Evolutionary conservation across 1,139 yeast species (phyloP).

Genomic region (Yamadazyma dushanensis): DNA sequence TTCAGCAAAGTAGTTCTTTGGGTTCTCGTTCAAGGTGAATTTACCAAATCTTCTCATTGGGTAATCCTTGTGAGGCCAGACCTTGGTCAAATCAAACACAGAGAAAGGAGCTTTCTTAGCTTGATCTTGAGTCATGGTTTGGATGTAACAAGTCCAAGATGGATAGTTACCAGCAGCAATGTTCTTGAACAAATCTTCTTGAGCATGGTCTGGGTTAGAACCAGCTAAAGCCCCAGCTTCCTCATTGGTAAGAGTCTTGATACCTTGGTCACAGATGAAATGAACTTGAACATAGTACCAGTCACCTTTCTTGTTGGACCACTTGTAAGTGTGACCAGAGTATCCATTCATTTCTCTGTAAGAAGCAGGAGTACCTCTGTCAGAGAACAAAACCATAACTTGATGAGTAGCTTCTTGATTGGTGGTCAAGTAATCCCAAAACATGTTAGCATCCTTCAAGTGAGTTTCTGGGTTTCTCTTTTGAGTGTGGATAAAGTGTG

Average conservation of each 20-base stretch:
- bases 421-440: constrained; percentile 65
- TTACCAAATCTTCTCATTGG: constrained; percentile 76
- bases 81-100: constrained; percentile 70
- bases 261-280: constrained; percentile 59
- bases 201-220: constrained; percentile 63
- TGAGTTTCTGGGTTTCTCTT: constrained; percentile 81
- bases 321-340: constrained; percentile 72
- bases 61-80: constrained; percentile 78
- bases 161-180: constrained; percentile 62
- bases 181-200: constrained; percentile 61
- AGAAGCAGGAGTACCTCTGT: constrained; percentile 68
- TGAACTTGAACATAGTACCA: constrained; percentile 70
- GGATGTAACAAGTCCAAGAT: constrained; percentile 64
- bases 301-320: constrained; percentile 66
- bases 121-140: constrained; percentile 67
- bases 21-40: constrained; percentile 68
- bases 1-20: constrained; percentile 77
- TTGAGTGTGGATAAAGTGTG: constrained; percentile 84
- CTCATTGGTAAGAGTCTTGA: constrained; percentile 52
- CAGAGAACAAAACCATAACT: constrained; percentile 60
- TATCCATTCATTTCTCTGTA: constrained; percentile 70
- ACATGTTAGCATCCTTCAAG: constrained; percentile 73
- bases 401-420: constrained; percentile 69
- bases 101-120: constrained; percentile 62
- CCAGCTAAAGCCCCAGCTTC: constrained; percentile 62